Evolutionary conservation across 257 asterid genomes (phyloP).

Genomic region (Handroanthus guayacan): DNA sequence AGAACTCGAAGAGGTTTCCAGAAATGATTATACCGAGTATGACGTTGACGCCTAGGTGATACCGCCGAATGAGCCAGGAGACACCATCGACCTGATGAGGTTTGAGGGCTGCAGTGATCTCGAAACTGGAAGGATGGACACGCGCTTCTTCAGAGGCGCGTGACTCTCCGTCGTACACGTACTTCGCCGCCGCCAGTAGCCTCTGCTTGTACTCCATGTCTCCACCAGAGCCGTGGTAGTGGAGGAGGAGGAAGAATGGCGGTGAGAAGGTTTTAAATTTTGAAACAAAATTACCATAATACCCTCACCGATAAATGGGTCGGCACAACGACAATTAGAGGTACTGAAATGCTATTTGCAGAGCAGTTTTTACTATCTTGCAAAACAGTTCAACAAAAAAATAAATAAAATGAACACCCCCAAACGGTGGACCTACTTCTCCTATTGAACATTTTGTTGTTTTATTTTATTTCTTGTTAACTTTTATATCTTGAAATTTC

Average conservation of each 20-base stretch:
- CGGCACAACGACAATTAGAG: background rate
- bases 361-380: too few relatives aligned
- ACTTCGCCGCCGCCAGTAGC: conserved; percentile 79
- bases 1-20: background rate
- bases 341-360: too few relatives aligned
- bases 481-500: too few relatives aligned
- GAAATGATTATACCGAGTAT: conserved; percentile 63
- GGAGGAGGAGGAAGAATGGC: background rate
- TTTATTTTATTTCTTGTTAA: too few relatives aligned
- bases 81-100: conserved; percentile 92
- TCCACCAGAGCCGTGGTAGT: conserved; percentile 24
- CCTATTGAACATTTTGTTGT: too few relatives aligned
- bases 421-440: too few relatives aligned
- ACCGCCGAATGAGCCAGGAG: conserved; percentile 84
- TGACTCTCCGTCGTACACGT: conserved; percentile 60
- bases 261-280: conserved; percentile 30
- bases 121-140: conserved; percentile 48
- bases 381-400: too few relatives aligned
- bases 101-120: conserved; percentile 70
- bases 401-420: too few relatives aligned
- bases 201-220: conserved; percentile 76
- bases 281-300: conserved; percentile 3
- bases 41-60: conserved; percentile 86
- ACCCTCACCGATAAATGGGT: conserved; percentile 20
- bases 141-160: conserved; percentile 42